A percentile compares a stretch with the other conserved stretches of the same genome.
Conservation (phyloP, 169 alveolate species). For the Plasmodium knowlesi region DNA sequence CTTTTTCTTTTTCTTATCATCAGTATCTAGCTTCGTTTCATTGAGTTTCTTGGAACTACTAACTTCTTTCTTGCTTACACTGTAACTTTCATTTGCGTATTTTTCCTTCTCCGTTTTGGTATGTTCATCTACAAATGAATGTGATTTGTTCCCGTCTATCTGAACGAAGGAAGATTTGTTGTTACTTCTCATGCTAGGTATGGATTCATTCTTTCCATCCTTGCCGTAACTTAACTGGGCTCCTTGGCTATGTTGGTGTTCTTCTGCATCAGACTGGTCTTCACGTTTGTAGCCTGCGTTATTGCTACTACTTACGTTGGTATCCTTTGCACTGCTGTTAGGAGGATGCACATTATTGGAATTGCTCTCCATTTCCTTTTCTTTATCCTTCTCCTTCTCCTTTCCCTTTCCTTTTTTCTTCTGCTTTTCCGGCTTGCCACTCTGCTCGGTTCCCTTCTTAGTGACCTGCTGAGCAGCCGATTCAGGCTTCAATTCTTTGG, state of each 20-base stretch:
- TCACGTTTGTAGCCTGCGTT: background rate
- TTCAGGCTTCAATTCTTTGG: constrained; percentile 46
- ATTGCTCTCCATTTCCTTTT: background rate
- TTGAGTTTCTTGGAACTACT: background rate
- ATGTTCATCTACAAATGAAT: background rate
- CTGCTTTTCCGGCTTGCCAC: constrained; percentile 16
- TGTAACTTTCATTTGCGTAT: background rate
- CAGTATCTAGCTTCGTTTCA: background rate
- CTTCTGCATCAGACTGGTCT: background rate
- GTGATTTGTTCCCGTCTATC: background rate
- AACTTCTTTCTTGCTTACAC: constrained; percentile 7
- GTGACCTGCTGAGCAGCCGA: background rate
- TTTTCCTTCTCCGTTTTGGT: background rate
- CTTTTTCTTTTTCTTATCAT: constrained; percentile 18
- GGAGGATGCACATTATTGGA: background rate
- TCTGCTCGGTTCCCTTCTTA: constrained; percentile 8
- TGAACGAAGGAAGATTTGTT: background rate
- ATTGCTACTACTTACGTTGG: background rate
- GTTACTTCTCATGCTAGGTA: background rate
- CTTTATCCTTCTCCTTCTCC: constrained; percentile 2
- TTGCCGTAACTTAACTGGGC: constrained; percentile 1
- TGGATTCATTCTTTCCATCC: background rate
- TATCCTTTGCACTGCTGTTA: background rate
- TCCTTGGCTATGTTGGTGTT: background rate
- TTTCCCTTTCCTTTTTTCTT: constrained; percentile 22